Base-by-base conservation (phyloP, 179 eudicot genomes). In the Silene noctiflora region DNA sequence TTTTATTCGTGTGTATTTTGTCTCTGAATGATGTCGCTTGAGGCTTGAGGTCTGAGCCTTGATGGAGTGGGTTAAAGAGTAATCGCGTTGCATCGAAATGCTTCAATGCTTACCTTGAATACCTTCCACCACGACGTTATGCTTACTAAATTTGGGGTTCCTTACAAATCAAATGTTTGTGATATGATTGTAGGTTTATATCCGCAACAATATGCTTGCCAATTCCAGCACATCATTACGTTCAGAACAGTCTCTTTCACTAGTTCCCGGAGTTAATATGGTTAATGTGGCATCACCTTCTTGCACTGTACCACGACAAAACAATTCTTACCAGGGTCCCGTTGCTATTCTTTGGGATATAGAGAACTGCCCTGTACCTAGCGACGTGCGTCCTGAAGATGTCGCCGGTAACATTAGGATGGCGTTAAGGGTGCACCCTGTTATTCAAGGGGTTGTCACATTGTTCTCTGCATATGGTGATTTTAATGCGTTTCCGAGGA, bases 321-420 rank as follows among this genome's bases (percentile, higher is more conserved):
- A 51, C 74, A 51, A 22, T 70, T 72, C 80, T 14, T 65, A 79
- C 31, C 81, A 84, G 55, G 93, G 95, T 66, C 91, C 94, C 29
- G 93, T 95, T 65, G 92, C 95, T 71, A 95, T 95, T 77, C 90
- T 95, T 10, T 95, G 99, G 99, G 99, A 95, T 87, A 95, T 95
- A 51, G 99, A 95, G 79, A 95, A 95, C 82, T 95, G 99, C 80
- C 97, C 97, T 19, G 91, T 95, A 29, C 99, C 99, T 11, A 91
- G 89, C 82, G 97, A 91, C 73, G 91, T 95, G 13, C 93, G 97
- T 62, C 91, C 97, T 4, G 99, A 95, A 73, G 97, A 93, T 71
- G 95, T 95, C 44, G 97, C 91, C 51, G 95, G 94, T 24, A 93
- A 95, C 76, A 93, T 95, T 77, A 80, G 99, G 68, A 93, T 89